Evolutionary conservation across 805 yeast genomes (phyloP), one percentile per base, ranked within the genome.

Genomic region (Wickerhamomyces silvicola): DNA sequence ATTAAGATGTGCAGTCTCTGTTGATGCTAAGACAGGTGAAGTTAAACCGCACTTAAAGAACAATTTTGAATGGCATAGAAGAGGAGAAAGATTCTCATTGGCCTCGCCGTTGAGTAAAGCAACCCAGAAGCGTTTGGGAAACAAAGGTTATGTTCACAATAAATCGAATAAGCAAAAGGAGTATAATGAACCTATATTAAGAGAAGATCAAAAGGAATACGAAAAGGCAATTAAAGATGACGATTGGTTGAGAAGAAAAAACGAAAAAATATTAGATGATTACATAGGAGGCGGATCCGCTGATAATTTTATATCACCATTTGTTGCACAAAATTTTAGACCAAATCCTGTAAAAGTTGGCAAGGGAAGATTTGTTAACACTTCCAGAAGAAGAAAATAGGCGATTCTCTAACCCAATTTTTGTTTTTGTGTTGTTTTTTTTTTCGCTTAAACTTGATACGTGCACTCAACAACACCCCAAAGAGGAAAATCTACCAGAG

Each of bases 261-360:
- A 84, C 48, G 97, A 88, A 50, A 88, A 88, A 56, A 66, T 82
- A 36, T 62, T 87, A 41, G 78, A 81, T 45, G 86, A 85, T 48
- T 92, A 94, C 81, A 78, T 88, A 31, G 96, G 97, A 12, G 95
- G 95, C n/a, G 92, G 92, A 6, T 77, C 87, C 33, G 88, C 97
- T 33, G 84, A 81, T 59, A 82, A 82, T 46, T 77, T 78, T 45
- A 76, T 82, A 31, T 81, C 95, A 10, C 98, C 98, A n/a, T 92
- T 92, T 38, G 77, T 72, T 35, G 72, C 67, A 24, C 66, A 77
- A 22, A 75, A 81, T n/a, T 61, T 70, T 37, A 72, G 77, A 54
- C 66, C 71, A 20, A 70, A 78, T 17, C 78, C 82, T 20, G 88
- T 87, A 14, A 74, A 70, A 38, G 83, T 90, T n/a, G 96, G 96